phyloP scores from a whole-genome alignment of 768 basidiomycete genomes.

The Paxillus ammoniavirescens region DNA sequence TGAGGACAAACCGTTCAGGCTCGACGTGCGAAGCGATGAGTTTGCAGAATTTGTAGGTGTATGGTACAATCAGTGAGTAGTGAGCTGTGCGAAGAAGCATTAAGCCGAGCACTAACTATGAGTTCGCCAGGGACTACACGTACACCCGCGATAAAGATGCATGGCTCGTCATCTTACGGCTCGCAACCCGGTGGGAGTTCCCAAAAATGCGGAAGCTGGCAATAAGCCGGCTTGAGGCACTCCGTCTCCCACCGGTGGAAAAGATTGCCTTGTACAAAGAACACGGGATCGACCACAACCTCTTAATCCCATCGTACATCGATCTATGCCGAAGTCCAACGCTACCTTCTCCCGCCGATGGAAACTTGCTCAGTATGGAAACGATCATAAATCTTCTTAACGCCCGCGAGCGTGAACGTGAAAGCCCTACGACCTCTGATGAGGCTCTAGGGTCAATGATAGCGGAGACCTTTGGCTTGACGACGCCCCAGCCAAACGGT shows the following conservation, averaged over 20 bases:
- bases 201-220: conserved; percentile 48
- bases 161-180: conserved; percentile 55
- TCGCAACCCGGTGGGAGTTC: conserved; percentile 58
- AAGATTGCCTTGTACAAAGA: conserved; percentile 57
- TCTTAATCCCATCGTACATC: conserved; percentile 53
- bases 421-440: no score
- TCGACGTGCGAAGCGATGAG: conserved; percentile 42
- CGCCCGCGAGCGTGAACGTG: conserved; percentile 46
- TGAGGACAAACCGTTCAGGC: conserved; percentile 41
- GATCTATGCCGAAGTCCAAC: conserved; percentile 52
- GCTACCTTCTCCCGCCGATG: conserved; percentile 52
- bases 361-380: conserved; percentile 51
- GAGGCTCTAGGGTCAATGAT: no score
- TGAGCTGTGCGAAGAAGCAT: neutral
- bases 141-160: conserved; percentile 45
- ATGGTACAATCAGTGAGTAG: conserved; percentile 52
- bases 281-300: conserved; percentile 46
- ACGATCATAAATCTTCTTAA: conserved; percentile 51
- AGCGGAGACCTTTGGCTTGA: no score
- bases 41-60: conserved; percentile 56
- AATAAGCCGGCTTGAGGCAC: conserved; percentile 52
- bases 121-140: conserved; percentile 45
- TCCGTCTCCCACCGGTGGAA: conserved; percentile 45
- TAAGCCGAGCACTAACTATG: neutral
- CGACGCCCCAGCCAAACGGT: no score